phyloP scores from a whole-genome alignment of 2,329 filamentous ascomycete species.

The Exophiala oligosperma region DNA sequence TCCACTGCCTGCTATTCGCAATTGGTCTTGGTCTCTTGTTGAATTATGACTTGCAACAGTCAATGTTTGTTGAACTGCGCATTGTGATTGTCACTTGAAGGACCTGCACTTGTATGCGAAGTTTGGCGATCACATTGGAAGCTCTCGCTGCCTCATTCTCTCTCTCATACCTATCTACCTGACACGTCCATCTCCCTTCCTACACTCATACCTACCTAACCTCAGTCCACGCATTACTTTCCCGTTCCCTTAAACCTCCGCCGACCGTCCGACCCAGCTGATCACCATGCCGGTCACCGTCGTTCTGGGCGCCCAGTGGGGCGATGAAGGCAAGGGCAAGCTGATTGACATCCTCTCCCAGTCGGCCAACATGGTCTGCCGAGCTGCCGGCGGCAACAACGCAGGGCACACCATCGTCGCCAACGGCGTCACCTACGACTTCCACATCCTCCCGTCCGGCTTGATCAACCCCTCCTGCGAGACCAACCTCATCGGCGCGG shows the following conservation, averaged over 20 bases:
- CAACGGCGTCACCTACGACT: conserved; percentile 48
- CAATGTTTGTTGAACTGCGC: too few species aligned
- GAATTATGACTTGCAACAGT: too few species aligned
- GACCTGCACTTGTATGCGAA: too few species aligned
- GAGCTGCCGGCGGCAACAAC: conserved; percentile 50
- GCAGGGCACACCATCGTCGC: conserved; percentile 52
- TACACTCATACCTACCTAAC: too few species aligned
- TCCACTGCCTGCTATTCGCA: too few species aligned
- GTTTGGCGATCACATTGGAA: too few species aligned
- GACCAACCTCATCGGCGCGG: conserved; percentile 49
- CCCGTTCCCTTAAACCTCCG: not conserved
- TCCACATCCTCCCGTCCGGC: conserved; percentile 49
- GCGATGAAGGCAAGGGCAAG: conserved; percentile 53
- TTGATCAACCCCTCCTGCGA: conserved; percentile 44
- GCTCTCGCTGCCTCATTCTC: not conserved
- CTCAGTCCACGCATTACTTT: too few species aligned
- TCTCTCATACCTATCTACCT: too few species aligned
- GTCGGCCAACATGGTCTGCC: conserved; percentile 44
- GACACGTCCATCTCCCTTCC: too few species aligned
- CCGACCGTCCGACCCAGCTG: not conserved
- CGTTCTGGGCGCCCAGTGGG: conserved; percentile 49
- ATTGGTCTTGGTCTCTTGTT: too few species aligned
- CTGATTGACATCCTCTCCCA: conserved; percentile 50
- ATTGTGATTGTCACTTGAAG: too few species aligned
- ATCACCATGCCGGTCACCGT: conserved; percentile 39